These are phyloP conservation scores for Gossypium rotundifolium DNA, from an alignment of 345 rosid genomes.

Conservation along the genomic window DNA sequence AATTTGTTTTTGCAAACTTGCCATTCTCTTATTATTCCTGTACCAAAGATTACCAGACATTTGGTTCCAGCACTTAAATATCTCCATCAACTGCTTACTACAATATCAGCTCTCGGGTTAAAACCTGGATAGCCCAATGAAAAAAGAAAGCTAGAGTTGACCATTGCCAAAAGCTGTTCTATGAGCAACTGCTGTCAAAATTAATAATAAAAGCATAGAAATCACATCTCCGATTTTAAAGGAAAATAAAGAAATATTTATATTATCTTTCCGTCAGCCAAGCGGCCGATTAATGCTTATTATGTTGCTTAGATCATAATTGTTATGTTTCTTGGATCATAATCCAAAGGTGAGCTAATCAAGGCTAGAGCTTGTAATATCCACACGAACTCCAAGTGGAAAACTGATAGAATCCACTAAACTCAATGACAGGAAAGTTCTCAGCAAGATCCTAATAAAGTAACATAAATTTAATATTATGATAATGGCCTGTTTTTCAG, in stretches of 20 bases:
- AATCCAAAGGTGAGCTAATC: not conserved
- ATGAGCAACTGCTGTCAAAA: not conserved
- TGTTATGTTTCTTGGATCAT: not conserved
- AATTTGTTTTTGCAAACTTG: not conserved
- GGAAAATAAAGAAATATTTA: not conserved
- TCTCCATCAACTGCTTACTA: no score
- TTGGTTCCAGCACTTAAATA: not conserved
- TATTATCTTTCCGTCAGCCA: not conserved
- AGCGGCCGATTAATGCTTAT: not conserved
- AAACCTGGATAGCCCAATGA: no score
- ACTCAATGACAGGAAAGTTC: conserved; percentile 1
- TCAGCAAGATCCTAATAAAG: not conserved
- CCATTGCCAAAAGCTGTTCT: not conserved
- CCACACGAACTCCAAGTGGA: not conserved
- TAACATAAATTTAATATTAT: not conserved
- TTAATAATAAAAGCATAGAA: not conserved
- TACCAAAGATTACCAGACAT: no score
- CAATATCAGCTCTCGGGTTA: no score
- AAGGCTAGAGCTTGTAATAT: not conserved
- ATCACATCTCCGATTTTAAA: not conserved
- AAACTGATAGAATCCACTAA: not conserved
- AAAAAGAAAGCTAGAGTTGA: not conserved
- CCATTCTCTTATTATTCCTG: not conserved
- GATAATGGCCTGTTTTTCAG: not conserved
- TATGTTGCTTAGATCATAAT: not conserved